phyloP scores from a whole-genome alignment of 73 alveolate genomes.

The Paramecium tetraurelia region DNA sequence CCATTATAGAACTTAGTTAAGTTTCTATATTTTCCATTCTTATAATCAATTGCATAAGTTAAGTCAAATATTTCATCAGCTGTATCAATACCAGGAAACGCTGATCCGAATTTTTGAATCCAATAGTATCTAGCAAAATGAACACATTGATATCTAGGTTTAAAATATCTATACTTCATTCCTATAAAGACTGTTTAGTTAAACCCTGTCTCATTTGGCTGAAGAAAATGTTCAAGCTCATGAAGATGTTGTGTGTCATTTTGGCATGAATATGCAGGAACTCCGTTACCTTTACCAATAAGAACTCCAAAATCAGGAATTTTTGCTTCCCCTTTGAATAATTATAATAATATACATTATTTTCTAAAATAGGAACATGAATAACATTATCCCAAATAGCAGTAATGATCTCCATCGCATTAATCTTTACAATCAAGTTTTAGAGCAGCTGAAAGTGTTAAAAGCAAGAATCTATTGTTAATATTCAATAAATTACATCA shows the following conservation, averaged over 20 bases:
- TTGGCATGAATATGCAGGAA: background rate
- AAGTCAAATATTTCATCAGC: background rate
- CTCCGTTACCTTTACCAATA: background rate
- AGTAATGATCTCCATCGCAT: constrained; percentile 29
- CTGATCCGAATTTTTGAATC: background rate
- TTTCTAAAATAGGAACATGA: background rate
- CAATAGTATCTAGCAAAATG: constrained; percentile 28
- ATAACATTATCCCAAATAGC: background rate
- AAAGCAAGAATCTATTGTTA: background rate
- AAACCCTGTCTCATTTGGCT: background rate
- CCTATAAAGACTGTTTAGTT: background rate
- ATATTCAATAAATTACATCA: background rate
- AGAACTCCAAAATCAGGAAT: background rate
- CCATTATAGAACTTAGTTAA: background rate
- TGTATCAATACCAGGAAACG: background rate
- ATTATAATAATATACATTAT: background rate
- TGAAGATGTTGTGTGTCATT: background rate
- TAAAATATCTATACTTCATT: background rate
- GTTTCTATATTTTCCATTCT: background rate
- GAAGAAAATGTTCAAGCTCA: background rate
- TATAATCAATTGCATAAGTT: background rate
- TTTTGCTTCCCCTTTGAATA: background rate
- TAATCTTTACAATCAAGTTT: background rate
- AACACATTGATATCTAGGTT: constrained; percentile 23
- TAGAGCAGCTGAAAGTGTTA: background rate